Evolutionary conservation across 495 filamentous ascomycete genomes (phyloP), one percentile per base, ranked within the genome.

Genomic region (Glarea lozoyensis): DNA sequence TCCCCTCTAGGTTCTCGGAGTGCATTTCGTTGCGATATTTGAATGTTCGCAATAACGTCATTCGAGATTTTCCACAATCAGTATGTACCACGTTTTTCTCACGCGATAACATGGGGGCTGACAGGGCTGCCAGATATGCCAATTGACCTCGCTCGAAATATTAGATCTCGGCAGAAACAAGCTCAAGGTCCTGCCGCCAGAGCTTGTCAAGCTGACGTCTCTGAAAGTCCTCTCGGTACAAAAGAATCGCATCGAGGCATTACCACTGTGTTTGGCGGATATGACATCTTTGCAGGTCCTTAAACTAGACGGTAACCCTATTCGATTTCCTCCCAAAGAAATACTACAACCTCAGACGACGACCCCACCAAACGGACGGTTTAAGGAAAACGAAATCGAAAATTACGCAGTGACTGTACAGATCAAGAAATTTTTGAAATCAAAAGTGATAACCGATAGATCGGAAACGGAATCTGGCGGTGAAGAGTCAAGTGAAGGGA

Each of bases 1-100:
- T 98, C 40, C 86, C 89, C 0, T 66, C 76, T 23, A 78, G 84
- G 23, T 87, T 98, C 50, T 73, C 82, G n/a, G 81, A 86, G 53
- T 94, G 92, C 61, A 82, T 75, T 23, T 83, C 85, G 42, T 72
- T 98, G 35, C 86, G 86, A 30, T 98, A 98, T 57, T 78, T 98
- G n/a, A 98, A 98, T 54, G 81, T 95, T 39, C 72, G 90, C 48
- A 80, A 80, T 35, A 98, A 98, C 57, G 70, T 76, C 42, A 85
- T 96, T 42, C 79, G 76, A 49, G 86, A 94, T 57, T 92, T 98
- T 57, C 90, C 90, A 5, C 69, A 79, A 50, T 42, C 46, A 18
- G 54, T 57, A 57, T 16, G 54, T 46, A n/a, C n/a, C n/a, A n/a
- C n/a, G n/a, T 29, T n/a, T 10, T 11, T 29, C 16, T 2, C 5